These are phyloP conservation scores for Ichthyophonus hoferi DNA, from an alignment of 208 protist species.

Conservation along the genomic window DNA sequence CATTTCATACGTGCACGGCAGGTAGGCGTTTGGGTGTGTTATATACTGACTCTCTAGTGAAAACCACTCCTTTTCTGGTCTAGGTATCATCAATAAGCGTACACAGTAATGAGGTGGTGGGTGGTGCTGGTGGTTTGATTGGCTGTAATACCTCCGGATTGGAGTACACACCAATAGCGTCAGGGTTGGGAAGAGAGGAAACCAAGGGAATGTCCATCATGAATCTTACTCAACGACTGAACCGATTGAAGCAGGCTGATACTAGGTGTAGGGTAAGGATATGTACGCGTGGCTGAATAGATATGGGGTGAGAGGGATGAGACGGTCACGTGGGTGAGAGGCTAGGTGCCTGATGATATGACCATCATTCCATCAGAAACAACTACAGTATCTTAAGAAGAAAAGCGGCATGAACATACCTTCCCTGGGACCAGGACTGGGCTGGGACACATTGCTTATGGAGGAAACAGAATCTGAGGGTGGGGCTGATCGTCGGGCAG, in stretches of 20 bases:
- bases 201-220: background rate
- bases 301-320: background rate
- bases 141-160: too few relatives aligned
- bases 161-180: too few relatives aligned
- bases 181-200: background rate
- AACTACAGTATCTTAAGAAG: background rate
- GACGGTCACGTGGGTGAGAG: background rate
- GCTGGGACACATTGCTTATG: background rate
- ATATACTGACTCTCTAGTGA: too few relatives aligned
- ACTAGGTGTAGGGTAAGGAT: background rate
- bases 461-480: background rate
- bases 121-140: too few relatives aligned
- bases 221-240: background rate
- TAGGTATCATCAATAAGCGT: too few relatives aligned
- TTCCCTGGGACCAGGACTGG: background rate
- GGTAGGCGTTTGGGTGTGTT: too few relatives aligned
- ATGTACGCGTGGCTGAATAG: background rate
- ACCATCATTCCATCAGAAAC: too few relatives aligned
- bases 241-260: background rate
- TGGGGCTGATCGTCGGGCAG: background rate
- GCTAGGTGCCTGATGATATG: too few relatives aligned
- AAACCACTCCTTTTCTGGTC: too few relatives aligned
- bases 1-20: too few relatives aligned
- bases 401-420: background rate
- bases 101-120: too few relatives aligned